Conservation (phyloP, 495 filamentous ascomycete species). For the Daldinia decipiens region DNA sequence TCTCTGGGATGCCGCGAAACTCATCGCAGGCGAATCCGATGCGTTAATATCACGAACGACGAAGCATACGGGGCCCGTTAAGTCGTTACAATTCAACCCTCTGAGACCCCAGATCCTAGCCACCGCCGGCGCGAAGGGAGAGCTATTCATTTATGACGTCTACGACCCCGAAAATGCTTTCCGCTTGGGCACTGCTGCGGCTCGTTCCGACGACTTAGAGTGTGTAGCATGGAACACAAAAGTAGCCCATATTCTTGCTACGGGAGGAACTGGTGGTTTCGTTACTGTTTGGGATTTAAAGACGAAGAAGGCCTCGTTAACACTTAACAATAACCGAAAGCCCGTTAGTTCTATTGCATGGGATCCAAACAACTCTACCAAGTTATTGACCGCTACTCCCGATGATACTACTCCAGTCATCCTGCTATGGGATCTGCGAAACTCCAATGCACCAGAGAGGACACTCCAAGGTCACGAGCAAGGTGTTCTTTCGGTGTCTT, state of each 20-base stretch:
- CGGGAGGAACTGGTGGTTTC: conserved; percentile 92
- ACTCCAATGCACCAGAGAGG: conserved; percentile 93
- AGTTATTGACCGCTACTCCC: conserved; percentile 91
- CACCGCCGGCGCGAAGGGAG: conserved; percentile 92
- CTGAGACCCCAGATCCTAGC: conserved; percentile 89
- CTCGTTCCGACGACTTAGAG: conserved; percentile 91
- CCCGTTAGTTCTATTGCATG: conserved; percentile 95
- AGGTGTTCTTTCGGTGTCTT: conserved; percentile 92
- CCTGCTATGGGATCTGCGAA: conserved; percentile 92
- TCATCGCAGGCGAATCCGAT: conserved; percentile 74
- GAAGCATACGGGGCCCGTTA: conserved; percentile 93
- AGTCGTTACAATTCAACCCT: conserved; percentile 98
- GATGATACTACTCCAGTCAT: conserved; percentile 90
- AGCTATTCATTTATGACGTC: conserved; percentile 95
- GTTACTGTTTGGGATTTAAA: conserved; percentile 99
- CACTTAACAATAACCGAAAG: conserved; percentile 94
- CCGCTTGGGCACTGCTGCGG: conserved; percentile 85
- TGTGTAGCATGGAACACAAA: conserved; percentile 99
- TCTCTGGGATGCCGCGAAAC: conserved; percentile 93
- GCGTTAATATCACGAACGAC: conserved; percentile 86
- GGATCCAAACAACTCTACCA: conserved; percentile 95
- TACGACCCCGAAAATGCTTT: conserved; percentile 89
- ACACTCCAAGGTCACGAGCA: conserved; percentile 89
- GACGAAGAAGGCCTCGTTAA: conserved; percentile 94
- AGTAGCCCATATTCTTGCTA: conserved; percentile 94